Evolutionary conservation across 2,329 filamentous ascomycete species (phyloP), one percentile per base, ranked within the genome.

Genomic region (Drechmeria coniospora): DNA sequence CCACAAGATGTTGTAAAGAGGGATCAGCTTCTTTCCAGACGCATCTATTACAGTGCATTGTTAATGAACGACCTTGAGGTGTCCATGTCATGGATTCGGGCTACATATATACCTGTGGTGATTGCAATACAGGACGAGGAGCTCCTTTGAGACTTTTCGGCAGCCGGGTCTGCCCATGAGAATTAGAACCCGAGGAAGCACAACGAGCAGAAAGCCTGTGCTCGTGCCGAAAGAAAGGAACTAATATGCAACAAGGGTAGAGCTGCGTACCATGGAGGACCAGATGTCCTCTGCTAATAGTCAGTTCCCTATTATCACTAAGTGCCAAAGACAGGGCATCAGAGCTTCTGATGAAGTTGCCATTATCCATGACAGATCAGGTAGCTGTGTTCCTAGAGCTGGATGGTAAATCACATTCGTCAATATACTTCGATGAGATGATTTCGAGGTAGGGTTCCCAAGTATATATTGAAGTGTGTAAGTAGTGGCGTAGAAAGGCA

Each of bases 1-100:
- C 76, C 82, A 92, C 26, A 94, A 72, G 35, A 94, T 58, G 47
- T 92, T 79, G 57, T 81, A 86, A 35, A 83, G 76, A 2, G 80
- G 74, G 17, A 94, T 77, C 5, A 43, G 42, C 14, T 48, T 38
- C 8, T 40, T 44, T 7, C 38, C 31, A 24, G 32, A 26, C n/a
- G 35, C 32, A 28, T 38, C 49, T 51, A 26, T 17, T 17, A 22
- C 20, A 12, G 18, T 21, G 33, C 25, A 25, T 22, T 16, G 10
- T 21, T 9, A 13, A 15, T 28, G 26, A 28, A 20, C 15, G 21
- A 8, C 10, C 15, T 3, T n/a, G 17, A 10, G 11, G 6, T 7
- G 26, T 11, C 21, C 8, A 23, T 3, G 4, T 4, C 15, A 9
- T 6, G 15, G 23, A 8, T 14, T 22, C n/a, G 13, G n/a, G 28